phyloP scores from a whole-genome alignment of 2,329 filamentous ascomycete species.

The Sarocladiaceae sp. region DNA sequence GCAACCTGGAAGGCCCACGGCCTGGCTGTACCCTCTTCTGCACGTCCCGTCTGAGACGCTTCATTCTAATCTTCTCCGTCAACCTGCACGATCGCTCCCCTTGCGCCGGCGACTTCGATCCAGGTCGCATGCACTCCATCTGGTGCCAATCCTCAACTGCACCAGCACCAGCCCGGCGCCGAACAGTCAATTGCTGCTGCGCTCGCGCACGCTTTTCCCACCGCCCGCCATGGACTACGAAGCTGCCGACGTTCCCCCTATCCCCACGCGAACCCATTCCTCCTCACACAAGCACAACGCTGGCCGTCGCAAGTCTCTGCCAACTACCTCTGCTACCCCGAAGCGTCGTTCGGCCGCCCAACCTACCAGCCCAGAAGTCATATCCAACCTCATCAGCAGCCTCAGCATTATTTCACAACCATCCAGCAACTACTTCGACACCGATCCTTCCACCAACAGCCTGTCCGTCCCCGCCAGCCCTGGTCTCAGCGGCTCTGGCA shows the following conservation, averaged over 20 bases:
- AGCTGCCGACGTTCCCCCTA: slow-evolving; percentile 7
- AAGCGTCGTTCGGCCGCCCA: slow-evolving; percentile 27
- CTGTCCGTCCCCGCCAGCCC: slow-evolving; percentile 34
- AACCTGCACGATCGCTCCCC: slow-evolving; percentile 1
- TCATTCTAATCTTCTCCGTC: slow-evolving; percentile 1
- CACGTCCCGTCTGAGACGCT: slow-evolving; percentile 7
- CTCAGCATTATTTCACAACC: slow-evolving; percentile 63
- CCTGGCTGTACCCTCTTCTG: neutral
- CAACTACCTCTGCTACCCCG: slow-evolving; percentile 2
- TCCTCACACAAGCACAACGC: neutral
- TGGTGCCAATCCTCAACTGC: no score
- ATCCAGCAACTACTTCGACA: slow-evolving; percentile 64
- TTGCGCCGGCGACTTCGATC: neutral
- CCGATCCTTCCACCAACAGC: slow-evolving; percentile 32
- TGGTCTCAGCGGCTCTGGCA: slow-evolving; percentile 36
- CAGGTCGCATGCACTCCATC: slow-evolving; percentile 1
- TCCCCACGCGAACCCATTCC: slow-evolving; percentile 10
- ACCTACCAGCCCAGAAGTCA: slow-evolving; percentile 59
- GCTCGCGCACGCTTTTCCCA: neutral
- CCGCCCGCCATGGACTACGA: slow-evolving; percentile 6
- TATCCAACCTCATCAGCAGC: slow-evolving; percentile 63
- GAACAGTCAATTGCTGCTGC: neutral
- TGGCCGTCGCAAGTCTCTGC: slow-evolving; percentile 4
- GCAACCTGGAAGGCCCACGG: no score
- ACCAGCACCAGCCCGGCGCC: neutral